Evolutionary conservation across 1,284 basidiomycete genomes (phyloP).

Genomic region (Fomitiporia mediterranea): DNA sequence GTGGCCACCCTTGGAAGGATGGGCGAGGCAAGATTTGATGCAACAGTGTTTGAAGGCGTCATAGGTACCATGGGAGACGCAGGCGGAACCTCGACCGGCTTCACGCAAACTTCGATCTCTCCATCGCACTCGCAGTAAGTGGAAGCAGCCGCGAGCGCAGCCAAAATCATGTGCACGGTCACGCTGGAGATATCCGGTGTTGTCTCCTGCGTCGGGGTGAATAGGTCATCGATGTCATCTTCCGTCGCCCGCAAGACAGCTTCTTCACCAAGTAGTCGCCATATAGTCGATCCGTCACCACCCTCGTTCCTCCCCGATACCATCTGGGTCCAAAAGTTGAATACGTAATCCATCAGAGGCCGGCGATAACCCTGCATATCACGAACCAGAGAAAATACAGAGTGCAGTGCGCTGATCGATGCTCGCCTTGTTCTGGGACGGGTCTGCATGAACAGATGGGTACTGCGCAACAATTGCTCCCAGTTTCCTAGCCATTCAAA

Average conservation of each 20-base stretch:
- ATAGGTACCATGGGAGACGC: slow-evolving; percentile 27
- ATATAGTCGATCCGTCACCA: slow-evolving; percentile 46
- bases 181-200: slow-evolving; percentile 4
- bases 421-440: slow-evolving; percentile 52
- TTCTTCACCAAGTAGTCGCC: slow-evolving; percentile 62
- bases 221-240: slow-evolving; percentile 28
- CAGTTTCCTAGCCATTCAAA: slow-evolving; percentile 66
- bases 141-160: slow-evolving; percentile 8
- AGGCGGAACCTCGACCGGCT: slow-evolving; percentile 28
- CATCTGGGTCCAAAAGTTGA: slow-evolving; percentile 46
- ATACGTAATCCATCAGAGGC: slow-evolving; percentile 54
- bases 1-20: slow-evolving; percentile 51
- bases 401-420: slow-evolving; percentile 50
- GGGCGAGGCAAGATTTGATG: slow-evolving; percentile 44
- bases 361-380: slow-evolving; percentile 64
- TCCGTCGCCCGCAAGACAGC: slow-evolving; percentile 48
- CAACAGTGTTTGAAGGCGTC: slow-evolving; percentile 29
- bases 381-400: slow-evolving; percentile 57
- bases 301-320: slow-evolving; percentile 33
- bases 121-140: slow-evolving; percentile 16
- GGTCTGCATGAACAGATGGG: slow-evolving; percentile 40
- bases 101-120: slow-evolving; percentile 22
- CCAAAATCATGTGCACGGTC: slow-evolving; percentile 19
- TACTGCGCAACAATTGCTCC: slow-evolving; percentile 49
- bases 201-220: slow-evolving; percentile 11